phyloP scores from a whole-genome alignment of 805 yeast genomes.

The Wickerhamiella slavikovae region DNA sequence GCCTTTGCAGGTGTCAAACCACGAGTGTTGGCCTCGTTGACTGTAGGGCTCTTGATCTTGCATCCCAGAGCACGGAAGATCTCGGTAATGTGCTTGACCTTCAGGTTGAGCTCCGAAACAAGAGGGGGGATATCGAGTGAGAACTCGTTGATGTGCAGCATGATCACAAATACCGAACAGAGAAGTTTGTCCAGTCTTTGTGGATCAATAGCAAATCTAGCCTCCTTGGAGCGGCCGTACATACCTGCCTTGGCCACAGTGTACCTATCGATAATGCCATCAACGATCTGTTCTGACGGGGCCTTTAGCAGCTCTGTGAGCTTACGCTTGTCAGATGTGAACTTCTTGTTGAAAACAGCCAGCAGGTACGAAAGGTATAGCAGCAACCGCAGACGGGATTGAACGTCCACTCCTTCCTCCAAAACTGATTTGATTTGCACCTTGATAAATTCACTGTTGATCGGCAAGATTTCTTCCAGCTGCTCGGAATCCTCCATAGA shows the following conservation, averaged over 20 bases:
- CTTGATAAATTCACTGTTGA: conserved; percentile 32
- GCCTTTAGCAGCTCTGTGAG: conserved; percentile 36
- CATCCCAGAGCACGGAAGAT: conserved; percentile 75
- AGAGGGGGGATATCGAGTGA: conserved; percentile 58
- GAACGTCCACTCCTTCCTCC: conserved; percentile 27
- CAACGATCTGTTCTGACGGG: conserved; percentile 56
- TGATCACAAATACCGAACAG: conserved; percentile 52
- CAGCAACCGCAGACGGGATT: conserved; percentile 25
- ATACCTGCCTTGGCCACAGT: conserved; percentile 40
- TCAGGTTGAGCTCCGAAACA: conserved; percentile 65
- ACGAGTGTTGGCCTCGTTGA: conserved; percentile 17
- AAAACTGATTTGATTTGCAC: conserved; percentile 19
- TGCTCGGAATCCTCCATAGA: conserved; percentile 28
- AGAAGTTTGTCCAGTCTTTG: conserved; percentile 69
- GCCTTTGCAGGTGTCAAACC: conserved; percentile 17
- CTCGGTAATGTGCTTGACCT: conserved; percentile 48
- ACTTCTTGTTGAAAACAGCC: conserved; percentile 60
- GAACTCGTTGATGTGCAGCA: conserved; percentile 59
- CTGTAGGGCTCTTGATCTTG: conserved; percentile 42
- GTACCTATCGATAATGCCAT: conserved; percentile 51
- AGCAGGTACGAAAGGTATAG: conserved; percentile 62
- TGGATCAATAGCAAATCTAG: conserved; percentile 69
- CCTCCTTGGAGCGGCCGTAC: conserved; percentile 55
- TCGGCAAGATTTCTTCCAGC: conserved; percentile 43
- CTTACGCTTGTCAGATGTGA: conserved; percentile 36